A percentile compares a stretch with the other conserved stretches of the same genome.
Conservation (phyloP, 148 eudicot species). For the Spergularia marina region DNA sequence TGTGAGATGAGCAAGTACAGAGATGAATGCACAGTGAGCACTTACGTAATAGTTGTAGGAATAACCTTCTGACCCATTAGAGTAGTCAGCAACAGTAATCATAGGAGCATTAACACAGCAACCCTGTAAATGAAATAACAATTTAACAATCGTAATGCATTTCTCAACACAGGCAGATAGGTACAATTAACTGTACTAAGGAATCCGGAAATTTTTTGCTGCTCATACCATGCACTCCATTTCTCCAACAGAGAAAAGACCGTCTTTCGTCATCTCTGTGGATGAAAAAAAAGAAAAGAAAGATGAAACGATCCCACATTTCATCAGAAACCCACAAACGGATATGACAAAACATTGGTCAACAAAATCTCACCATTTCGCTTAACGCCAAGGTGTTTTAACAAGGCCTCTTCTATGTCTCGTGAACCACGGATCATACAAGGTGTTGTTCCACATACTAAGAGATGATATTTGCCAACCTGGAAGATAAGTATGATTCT, state of each 20-base stretch:
- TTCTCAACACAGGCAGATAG: neutral
- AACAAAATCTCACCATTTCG: conserved; percentile 65
- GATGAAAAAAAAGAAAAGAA: conserved; percentile 7
- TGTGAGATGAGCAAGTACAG: neutral
- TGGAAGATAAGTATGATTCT: conserved; percentile 25
- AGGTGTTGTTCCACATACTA: conserved; percentile 98
- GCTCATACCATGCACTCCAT: conserved; percentile 97
- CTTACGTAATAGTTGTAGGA: conserved; percentile 85
- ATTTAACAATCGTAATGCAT: conserved; percentile 9
- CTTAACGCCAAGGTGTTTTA: conserved; percentile 92
- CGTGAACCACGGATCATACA: conserved; percentile 99
- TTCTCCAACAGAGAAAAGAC: conserved; percentile 96
- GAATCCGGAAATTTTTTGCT: neutral
- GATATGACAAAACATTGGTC: neutral
- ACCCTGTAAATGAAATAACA: conserved; percentile 52
- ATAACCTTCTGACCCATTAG: conserved; percentile 90
- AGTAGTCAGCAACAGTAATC: conserved; percentile 96
- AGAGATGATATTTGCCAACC: conserved; percentile 97
- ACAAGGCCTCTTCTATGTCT: conserved; percentile 79
- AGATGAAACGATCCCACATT: neutral
- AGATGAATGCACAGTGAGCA: neutral
- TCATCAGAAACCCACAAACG: neutral
- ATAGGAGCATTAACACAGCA: conserved; percentile 99
- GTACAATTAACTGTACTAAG: conserved; percentile 5
- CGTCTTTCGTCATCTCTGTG: conserved; percentile 96